Evolutionary conservation across 2,329 filamentous ascomycete genomes (phyloP), one percentile per base, ranked within the genome.

Genomic region (Septoria petroselini): DNA sequence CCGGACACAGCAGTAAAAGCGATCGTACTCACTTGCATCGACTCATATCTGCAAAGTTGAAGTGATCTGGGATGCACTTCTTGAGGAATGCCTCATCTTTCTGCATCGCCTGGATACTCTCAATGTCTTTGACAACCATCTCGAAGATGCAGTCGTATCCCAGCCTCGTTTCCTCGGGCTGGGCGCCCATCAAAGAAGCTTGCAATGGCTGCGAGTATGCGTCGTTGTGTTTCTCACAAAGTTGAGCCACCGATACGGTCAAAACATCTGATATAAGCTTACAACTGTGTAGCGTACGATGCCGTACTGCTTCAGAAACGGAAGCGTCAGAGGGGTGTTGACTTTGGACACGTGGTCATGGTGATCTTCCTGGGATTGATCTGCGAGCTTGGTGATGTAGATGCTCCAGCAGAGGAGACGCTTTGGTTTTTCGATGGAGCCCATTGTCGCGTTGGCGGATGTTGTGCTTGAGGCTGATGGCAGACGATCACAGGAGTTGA

Each of bases 141-240:
- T 47, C 44, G 19, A 47, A 39, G 18, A 43, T 33, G 7, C 14
- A 34, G 17, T 43, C 41, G 7, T 43, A 43, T 8, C 27, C 27
- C 9, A 48, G 37, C 1, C 37, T 11, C 6, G 30, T 52, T 11
- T 52, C 42, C 12, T 46, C 43, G 18, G 42, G 42, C 31, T 33
- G 35, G n/a, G 37, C 38, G 3, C 17, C 35, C 21, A 52, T 41
- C 12, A 52, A 38, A 14, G 35, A 33, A 5, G 39, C 30, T 40
- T 41, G 39, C 14, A 41, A 37, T n/a, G 42, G 30, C 30, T 47
- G 41, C 2, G 43, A 37, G 21, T 41, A 21, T 2, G 49, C 42
- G 39, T 52, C 49, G 38, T 47, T 52, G 38, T 52, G 49, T 19
- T 34, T 52, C 49, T 52, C n/a, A n/a, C n/a, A n/a, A n/a, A n/a